Evolutionary conservation across 2,329 filamentous ascomycete species (phyloP).

Genomic region (Xylariales sp.): DNA sequence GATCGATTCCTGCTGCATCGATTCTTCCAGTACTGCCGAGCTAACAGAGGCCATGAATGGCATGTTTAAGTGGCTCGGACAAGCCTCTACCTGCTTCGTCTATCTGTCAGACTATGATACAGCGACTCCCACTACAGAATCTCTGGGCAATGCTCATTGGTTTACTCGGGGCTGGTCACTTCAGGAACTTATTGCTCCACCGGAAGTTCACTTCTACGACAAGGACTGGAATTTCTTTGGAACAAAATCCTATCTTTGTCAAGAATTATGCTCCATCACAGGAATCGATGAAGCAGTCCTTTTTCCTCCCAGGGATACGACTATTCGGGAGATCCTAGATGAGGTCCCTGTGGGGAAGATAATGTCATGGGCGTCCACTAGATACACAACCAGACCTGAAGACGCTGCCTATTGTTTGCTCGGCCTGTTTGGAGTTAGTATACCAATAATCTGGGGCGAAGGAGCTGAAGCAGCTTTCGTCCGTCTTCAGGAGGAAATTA

Average conservation of each 20-base stretch:
- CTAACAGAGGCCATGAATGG: conserved; percentile 15
- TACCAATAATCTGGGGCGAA: conserved; percentile 1
- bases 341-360: neutral
- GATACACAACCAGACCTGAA: neutral
- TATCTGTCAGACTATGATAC: conserved; percentile 16
- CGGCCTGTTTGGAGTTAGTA: conserved; percentile 1
- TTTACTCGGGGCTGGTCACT: conserved; percentile 15
- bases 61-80: conserved; percentile 13
- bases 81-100: conserved; percentile 12
- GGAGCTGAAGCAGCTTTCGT: neutral
- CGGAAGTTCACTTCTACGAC: neutral
- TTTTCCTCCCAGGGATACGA: neutral
- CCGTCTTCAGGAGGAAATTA: conserved; percentile 1
- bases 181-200: conserved; percentile 14
- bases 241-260: neutral
- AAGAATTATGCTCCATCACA: neutral
- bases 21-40: conserved; percentile 14
- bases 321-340: neutral
- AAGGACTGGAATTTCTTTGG: neutral
- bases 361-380: neutral
- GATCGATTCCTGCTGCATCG: conserved; percentile 19
- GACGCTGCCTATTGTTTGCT: conserved; percentile 2
- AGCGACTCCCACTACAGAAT: neutral
- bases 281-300: neutral
- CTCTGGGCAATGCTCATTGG: conserved; percentile 1